Evolutionary conservation across 305 asterid genomes (phyloP), one percentile per base, ranked within the genome.

Genomic region (Andrographis paniculata): DNA sequence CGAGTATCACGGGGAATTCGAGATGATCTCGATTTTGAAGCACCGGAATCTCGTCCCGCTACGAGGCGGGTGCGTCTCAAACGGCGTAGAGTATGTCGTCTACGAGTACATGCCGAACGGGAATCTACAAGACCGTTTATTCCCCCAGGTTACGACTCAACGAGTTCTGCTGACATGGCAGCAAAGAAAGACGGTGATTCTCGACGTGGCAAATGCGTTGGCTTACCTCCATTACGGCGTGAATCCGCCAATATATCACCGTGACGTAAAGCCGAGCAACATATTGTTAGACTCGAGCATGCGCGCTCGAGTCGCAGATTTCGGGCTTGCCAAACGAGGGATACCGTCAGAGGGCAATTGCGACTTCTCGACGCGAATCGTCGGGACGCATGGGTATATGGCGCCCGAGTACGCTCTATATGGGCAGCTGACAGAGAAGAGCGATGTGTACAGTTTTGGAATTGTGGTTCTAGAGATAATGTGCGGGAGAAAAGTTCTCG

Each of bases 41-140:
- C 87, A 81, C 33, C 56, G 75, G 19, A 81, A 78, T 45, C 63
- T 81, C 28, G 82, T 78, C 17, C 77, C 76, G 1, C 58, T 81
- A 2, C 60, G 60, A 33, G 93, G 93, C 0, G 75, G 67, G 35
- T 81, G 80, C 37, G 57, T 67, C 15, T 62, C 66, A 0, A 36
- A 40, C 16, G 39, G 39, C 24, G 64, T 56, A 23, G 74, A 64
- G 41, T 80, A 67, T 59, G 53, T 80, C 9, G 75, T 80, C 4
- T 76, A 76, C 28, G 91, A 80, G 15, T 74, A 74, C 63, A 76
- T 80, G 91, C 67, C 72, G 13, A 74, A 77, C 27, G 92, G 92
- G 23, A 72, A 69, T 43, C 62, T 77, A 38, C 58, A 65, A 10
- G 71, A 64, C 22, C 74, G 60, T 45, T 37, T 80, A 22, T 77